These are phyloP conservation scores for Cornus controversa DNA, from an alignment of 148 eudicot genomes.

Conservation along the genomic window DNA sequence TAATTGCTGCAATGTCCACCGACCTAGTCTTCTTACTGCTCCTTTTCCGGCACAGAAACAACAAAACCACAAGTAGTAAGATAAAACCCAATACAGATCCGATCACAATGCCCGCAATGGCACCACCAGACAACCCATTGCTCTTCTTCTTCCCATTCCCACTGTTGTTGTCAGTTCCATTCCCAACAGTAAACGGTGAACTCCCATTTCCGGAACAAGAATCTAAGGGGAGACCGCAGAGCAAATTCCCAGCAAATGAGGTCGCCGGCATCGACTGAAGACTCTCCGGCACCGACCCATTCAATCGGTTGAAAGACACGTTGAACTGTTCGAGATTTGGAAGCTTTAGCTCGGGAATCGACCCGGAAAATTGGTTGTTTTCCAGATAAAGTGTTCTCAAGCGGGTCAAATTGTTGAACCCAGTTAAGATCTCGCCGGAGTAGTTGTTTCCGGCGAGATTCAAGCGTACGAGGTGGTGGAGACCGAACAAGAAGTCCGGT, in stretches of 20 bases:
- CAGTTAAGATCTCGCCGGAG: conserved; percentile 42
- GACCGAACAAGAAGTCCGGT: conserved; percentile 26
- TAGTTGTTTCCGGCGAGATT: conserved; percentile 59
- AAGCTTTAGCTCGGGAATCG: conserved; percentile 58
- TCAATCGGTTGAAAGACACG: conserved; percentile 55
- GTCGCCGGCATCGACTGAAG: conserved; percentile 37
- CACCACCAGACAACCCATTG: conserved; percentile 58
- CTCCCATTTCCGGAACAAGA: conserved; percentile 33
- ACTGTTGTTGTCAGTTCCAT: neutral
- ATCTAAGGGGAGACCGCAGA: conserved; percentile 67
- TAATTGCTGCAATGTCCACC: conserved; percentile 39
- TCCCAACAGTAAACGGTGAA: conserved; percentile 27
- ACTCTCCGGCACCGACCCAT: conserved; percentile 65
- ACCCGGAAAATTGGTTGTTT: conserved; percentile 52
- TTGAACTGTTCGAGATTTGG: conserved; percentile 58
- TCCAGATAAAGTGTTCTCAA: conserved; percentile 59
- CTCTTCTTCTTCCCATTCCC: conserved; percentile 19
- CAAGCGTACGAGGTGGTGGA: conserved; percentile 43
- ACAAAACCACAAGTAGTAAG: conserved; percentile 40
- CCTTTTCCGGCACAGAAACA: conserved; percentile 50
- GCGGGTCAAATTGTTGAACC: conserved; percentile 42
- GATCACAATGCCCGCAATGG: conserved; percentile 75
- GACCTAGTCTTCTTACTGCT: conserved; percentile 35
- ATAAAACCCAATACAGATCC: conserved; percentile 59
- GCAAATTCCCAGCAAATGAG: conserved; percentile 49